Percentiles rank a stretch among this genome's conserved stretches.
Evolutionary conservation across 2,329 filamentous ascomycete species (phyloP).

Genomic region (Colletotrichum lindemuthianum): DNA sequence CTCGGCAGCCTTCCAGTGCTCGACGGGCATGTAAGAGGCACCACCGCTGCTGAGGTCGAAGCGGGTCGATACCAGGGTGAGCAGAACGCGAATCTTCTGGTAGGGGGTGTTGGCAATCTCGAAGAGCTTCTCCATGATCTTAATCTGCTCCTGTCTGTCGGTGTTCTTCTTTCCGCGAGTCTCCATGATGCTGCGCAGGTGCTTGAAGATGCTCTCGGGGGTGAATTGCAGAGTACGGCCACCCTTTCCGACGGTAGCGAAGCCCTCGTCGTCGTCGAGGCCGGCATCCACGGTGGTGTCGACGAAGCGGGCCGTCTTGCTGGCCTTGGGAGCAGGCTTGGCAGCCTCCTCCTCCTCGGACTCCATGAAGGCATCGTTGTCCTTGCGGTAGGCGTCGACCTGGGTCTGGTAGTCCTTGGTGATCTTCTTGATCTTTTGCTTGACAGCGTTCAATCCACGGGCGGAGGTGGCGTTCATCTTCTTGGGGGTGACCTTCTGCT

Average conservation of each 20-base stretch:
- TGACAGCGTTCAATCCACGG: constrained; percentile 93
- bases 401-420: constrained; percentile 93
- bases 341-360: constrained; percentile 79
- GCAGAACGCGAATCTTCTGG: constrained; percentile 90
- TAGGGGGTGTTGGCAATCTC: constrained; percentile 93
- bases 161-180: constrained; percentile 99
- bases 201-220: constrained; percentile 97
- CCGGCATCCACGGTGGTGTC: constrained; percentile 61
- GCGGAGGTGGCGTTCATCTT: constrained; percentile 99
- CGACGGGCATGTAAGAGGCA: constrained; percentile 85
- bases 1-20: constrained; percentile 96
- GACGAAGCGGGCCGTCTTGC: constrained; percentile 58
- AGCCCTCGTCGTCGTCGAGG: constrained; percentile 83
- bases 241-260: constrained; percentile 87
- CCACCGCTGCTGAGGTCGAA: constrained; percentile 90
- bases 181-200: constrained; percentile 91
- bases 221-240: constrained; percentile 93
- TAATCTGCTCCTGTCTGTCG: constrained; percentile 92
- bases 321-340: constrained; percentile 60
- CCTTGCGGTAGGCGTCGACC: constrained; percentile 85
- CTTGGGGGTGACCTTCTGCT: constrained; percentile 96
- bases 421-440: constrained; percentile 98
- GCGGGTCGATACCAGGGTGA: constrained; percentile 90
- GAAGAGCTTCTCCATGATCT: constrained; percentile 94
- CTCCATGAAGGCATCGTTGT: constrained; percentile 90